Evolutionary conservation across 2,329 filamentous ascomycete genomes (phyloP), one percentile per base, ranked within the genome.

Genomic region (Fusarium pininemorale): DNA sequence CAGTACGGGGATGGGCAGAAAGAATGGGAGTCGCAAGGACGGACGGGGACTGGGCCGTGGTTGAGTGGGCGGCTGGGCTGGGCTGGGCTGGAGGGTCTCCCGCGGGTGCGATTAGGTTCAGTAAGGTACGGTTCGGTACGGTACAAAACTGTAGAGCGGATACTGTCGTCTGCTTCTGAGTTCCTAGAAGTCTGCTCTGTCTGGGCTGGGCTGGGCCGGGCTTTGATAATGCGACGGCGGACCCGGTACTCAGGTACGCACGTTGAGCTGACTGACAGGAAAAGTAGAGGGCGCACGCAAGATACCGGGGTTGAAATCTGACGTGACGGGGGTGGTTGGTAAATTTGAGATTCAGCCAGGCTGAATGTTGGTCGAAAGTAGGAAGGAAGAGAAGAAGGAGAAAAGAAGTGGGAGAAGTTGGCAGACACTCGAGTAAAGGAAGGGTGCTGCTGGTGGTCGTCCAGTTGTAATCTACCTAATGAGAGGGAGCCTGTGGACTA

Each of bases 51-150:
- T 69, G 56, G 47, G 44, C 42, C 55, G 53, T 55, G 60, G 41
- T 66, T 47, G 74, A 72, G 64, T 76, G 75, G 75, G 66, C 67
- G 51, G 51, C 63, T 68, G 62, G 55, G 68, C 73, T 64, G 72
- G 69, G 48, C 48, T 51, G 48, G 50, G 51, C 51, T 54, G 51
- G 51, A 59, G 63, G 68, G 71, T 75, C 73, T 77, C 72, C 75
- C 67, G 69, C 73, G 72, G 70, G 64, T 73, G 75, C 74, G 75
- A 75, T 76, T 77, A 77, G 56, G 55, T 58, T 58, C 55, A 37
- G 41, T 50, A 58, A 50, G 55, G 55, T 35, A 58, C 24, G 55
- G 55, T 58, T 47, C 41, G 22, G 41, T 47, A 37, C 30, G 24
- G 39, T 26, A 50, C 41, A 37, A 48, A 37, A 58, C 41, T 37